Percentiles rank a stretch among this genome's conserved stretches.
phyloP scores from a whole-genome alignment of 257 asterid genomes.

The Penstemon davidsonii region DNA sequence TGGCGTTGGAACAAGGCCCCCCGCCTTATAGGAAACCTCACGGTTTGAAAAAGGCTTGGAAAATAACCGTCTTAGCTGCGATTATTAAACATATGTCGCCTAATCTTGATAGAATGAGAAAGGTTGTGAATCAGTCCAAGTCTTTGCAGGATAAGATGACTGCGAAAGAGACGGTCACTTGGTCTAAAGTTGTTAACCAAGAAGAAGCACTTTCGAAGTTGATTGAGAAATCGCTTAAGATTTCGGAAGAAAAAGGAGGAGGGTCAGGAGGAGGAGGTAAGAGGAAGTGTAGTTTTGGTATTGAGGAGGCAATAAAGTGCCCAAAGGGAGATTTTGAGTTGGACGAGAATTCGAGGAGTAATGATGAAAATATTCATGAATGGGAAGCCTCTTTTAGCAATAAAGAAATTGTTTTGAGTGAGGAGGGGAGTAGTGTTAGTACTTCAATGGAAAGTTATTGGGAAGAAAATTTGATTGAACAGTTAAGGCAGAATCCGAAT shows the following conservation, averaged over 20 bases:
- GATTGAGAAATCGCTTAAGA: conserved; percentile 31
- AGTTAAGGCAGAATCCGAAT: conserved; percentile 22
- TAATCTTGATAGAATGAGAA: conserved; percentile 39
- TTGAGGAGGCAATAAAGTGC: conserved; percentile 6
- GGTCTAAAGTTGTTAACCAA: conserved; percentile 43
- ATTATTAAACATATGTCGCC: conserved; percentile 61
- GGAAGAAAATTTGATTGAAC: conserved; percentile 31
- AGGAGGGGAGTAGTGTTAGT: conserved; percentile 8
- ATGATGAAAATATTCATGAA: conserved; percentile 13
- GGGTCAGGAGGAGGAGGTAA: not conserved
- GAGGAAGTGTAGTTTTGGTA: conserved; percentile 6
- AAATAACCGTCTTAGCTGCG: conserved; percentile 54
- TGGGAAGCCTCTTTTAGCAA: not conserved
- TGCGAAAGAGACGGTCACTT: conserved; percentile 43
- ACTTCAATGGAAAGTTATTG: conserved; percentile 27
- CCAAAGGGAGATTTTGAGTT: conserved; percentile 41
- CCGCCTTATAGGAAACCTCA: conserved; percentile 74
- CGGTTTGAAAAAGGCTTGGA: conserved; percentile 63
- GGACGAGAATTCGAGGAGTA: conserved; percentile 37
- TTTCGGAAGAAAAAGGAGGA: conserved; percentile 25
- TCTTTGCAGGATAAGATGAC: conserved; percentile 66
- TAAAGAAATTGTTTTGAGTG: conserved; percentile 26
- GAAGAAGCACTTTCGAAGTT: conserved; percentile 46
- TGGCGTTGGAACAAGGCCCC: conserved; percentile 40
- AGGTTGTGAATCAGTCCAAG: conserved; percentile 56